Evolutionary conservation across 306 rosid species (phyloP).

Genomic region (Acacia acuminata): DNA sequence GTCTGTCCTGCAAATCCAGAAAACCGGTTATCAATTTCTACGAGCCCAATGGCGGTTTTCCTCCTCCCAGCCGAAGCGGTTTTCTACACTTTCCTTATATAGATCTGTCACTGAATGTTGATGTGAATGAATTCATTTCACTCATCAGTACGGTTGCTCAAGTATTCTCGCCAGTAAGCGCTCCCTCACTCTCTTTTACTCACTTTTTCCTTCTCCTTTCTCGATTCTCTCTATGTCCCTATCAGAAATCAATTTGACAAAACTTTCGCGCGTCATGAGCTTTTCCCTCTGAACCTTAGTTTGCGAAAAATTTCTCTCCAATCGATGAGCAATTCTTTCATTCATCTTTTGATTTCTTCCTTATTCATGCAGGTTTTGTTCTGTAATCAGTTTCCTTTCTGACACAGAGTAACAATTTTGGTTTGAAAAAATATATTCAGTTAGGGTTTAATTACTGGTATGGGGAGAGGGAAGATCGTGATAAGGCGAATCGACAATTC

Average conservation of each 20-base stretch:
- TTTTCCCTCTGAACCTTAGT: not conserved
- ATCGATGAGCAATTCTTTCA: too few relatives aligned
- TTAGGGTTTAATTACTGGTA: slow-evolving; percentile 40
- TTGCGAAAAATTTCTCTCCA: too few relatives aligned
- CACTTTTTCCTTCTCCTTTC: not conserved
- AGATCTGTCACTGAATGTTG: slow-evolving; percentile 42
- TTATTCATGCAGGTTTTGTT: too few relatives aligned
- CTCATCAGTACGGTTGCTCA: slow-evolving; percentile 29
- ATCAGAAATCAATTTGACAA: slow-evolving; percentile 33
- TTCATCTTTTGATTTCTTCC: too few relatives aligned
- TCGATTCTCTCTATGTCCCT: slow-evolving; percentile 35
- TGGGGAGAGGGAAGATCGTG: slow-evolving; percentile 98
- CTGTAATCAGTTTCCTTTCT: too few relatives aligned
- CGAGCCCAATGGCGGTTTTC: slow-evolving; percentile 35
- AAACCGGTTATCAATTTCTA: slow-evolving; percentile 43
- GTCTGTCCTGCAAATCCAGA: not conserved
- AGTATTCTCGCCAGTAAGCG: slow-evolving; percentile 41
- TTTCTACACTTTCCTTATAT: slow-evolving; percentile 70
- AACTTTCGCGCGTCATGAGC: not conserved
- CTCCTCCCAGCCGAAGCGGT: slow-evolving; percentile 25
- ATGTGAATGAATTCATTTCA: slow-evolving; percentile 41
- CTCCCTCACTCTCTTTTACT: not conserved
- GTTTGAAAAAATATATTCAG: not conserved
- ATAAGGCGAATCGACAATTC: slow-evolving; percentile 95
- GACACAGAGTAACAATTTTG: slow-evolving; percentile 25